Percentiles rank a stretch among this genome's conserved stretches.
These are phyloP conservation scores for Suillus placidus DNA, from an alignment of 768 basidiomycete genomes.

Conservation along the genomic window DNA sequence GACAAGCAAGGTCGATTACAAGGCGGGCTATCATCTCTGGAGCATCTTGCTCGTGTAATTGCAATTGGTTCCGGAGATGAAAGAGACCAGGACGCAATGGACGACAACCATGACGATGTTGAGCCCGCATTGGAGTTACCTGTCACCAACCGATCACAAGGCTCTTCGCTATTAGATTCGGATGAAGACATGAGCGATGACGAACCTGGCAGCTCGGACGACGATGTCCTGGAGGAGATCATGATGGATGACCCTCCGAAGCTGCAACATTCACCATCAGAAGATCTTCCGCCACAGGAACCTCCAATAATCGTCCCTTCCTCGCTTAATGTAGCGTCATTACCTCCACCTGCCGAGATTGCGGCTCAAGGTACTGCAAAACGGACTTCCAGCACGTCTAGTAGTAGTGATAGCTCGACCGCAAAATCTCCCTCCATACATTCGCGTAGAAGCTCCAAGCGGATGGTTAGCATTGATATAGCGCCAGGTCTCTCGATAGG, in stretches of 20 bases:
- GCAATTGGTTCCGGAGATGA: constrained; percentile 60
- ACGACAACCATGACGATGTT: constrained; percentile 57
- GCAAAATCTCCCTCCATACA: constrained; percentile 41
- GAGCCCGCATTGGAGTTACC: constrained; percentile 72
- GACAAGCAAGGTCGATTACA: constrained; percentile 82
- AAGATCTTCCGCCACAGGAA: constrained; percentile 37
- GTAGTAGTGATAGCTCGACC: constrained; percentile 31
- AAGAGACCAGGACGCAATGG: constrained; percentile 56
- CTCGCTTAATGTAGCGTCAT: constrained; percentile 33
- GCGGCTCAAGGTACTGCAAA: constrained; percentile 28
- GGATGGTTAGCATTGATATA: constrained; percentile 39
- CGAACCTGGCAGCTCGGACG: constrained; percentile 74
- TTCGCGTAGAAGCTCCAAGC: constrained; percentile 60
- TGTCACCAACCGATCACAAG: constrained; percentile 54
- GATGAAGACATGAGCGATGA: constrained; percentile 80
- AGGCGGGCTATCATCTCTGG: constrained; percentile 84
- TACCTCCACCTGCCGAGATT: constrained; percentile 34
- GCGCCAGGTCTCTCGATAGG: constrained; percentile 59
- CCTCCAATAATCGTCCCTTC: constrained; percentile 33
- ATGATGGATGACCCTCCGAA: constrained; percentile 64
- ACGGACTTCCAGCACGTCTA: constrained; percentile 30
- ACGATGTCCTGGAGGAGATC: constrained; percentile 83
- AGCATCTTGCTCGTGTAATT: constrained; percentile 86
- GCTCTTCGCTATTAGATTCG: constrained; percentile 60
- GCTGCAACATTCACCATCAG: constrained; percentile 32